Base-by-base conservation (phyloP, 495 filamentous ascomycete species). In the Penicillium cataractarum region DNA sequence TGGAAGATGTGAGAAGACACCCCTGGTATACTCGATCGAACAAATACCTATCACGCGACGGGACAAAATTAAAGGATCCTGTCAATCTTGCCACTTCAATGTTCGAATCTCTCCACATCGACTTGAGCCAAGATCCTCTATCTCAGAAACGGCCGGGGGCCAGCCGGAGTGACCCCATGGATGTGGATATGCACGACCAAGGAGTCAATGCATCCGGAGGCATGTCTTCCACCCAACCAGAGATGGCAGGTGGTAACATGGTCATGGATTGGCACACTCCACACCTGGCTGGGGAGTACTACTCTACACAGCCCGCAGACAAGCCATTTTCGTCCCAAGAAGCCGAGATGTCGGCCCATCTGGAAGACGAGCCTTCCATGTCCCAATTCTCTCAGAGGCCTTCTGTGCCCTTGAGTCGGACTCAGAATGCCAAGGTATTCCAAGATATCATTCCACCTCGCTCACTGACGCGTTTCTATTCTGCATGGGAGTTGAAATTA, bases 1-100 rank as follows among this genome's bases (percentile, higher is more conserved):
- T 98, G 61, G 85, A 90, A 53, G 92, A 95, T 62, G 90, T 99
- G 58, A 89, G 92, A 46, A 86, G 90, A 55, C 96, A 99, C 76
- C 95, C 93, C 33, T 99, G 95, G 95, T 97, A 92, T 69, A 97
- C 92, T 2, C 86, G 92, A 53, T 83, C 79, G 35, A 98, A 98
- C 71, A 85, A 83, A 39, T 88, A 90, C 68, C 83, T 98, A 6
- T 85, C 84, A 0, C 62, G 81, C 0, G 87, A 94, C 52, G 94
- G 94, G 66, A 52, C 26, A 2, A 86, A 83, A 61, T 83, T 93
- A n/a, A 82, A 84, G 22, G 92, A 97, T 64, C 89, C 90, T 1
- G 77, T 98, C 62, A 85, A 86, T 26, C 80, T 98, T 21, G 95
- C 95, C 29, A 96, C 95, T 0, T 86, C 90, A 65, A 96, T 99